A percentile compares a stretch with the other conserved stretches of the same genome.
phyloP scores from a whole-genome alignment of 805 yeast genomes.

The fission yeast (Schizosaccharomyces pombe) region DNA sequence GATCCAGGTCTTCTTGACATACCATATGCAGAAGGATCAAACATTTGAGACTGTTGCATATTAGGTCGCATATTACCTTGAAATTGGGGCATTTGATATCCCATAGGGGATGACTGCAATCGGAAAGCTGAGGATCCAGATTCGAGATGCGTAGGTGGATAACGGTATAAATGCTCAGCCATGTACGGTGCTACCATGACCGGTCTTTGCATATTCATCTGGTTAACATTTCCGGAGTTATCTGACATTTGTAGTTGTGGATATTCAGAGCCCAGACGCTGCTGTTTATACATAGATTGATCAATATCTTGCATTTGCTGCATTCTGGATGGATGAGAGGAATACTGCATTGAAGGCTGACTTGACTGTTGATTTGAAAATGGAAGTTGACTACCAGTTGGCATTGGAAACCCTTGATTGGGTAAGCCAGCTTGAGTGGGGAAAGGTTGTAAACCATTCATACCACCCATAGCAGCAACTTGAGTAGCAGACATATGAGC shows the following conservation, averaged over 20 bases:
- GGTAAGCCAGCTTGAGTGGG: not conserved
- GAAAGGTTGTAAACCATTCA: not conserved
- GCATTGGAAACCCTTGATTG: no score
- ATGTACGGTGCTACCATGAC: not conserved
- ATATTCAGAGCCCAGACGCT: not conserved
- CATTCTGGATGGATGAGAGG: not conserved
- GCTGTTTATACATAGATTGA: not conserved
- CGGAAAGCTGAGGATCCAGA: not conserved
- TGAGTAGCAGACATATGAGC: not conserved
- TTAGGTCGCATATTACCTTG: not conserved
- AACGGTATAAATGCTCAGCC: constrained; percentile 2
- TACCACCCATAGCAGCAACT: not conserved
- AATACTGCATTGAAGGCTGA: not conserved
- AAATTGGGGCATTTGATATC: not conserved
- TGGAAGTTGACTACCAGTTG: no score
- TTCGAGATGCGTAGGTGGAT: constrained; percentile 1
- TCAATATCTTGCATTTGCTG: not conserved
- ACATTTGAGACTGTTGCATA: not conserved
- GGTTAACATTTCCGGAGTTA: not conserved
- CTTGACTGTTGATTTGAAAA: not conserved
- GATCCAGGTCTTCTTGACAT: no score
- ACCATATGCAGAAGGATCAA: not conserved
- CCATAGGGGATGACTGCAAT: not conserved
- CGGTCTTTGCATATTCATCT: not conserved
- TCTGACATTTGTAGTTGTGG: not conserved